Evolutionary conservation across 2,329 filamentous ascomycete species (phyloP).

Genomic region (Ascosphaera apis): DNA sequence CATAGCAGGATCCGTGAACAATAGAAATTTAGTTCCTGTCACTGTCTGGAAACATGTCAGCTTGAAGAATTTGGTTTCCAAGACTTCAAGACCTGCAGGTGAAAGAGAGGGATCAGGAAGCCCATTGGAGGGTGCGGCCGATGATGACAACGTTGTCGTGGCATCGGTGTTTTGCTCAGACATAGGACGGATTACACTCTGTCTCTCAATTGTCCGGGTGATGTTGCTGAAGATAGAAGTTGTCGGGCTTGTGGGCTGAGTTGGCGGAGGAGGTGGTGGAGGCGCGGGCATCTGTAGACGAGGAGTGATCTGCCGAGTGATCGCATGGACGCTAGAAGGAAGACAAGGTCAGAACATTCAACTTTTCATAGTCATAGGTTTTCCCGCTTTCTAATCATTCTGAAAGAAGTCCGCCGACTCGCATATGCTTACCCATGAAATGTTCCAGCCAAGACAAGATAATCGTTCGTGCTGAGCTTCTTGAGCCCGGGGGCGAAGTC

Average conservation of each 20-base stretch:
- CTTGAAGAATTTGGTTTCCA: slow-evolving; percentile 85
- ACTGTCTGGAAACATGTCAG: slow-evolving; percentile 89
- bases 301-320: slow-evolving; percentile 32
- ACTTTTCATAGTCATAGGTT: too few relatives aligned
- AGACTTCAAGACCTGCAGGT: slow-evolving; percentile 55
- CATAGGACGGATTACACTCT: too few relatives aligned
- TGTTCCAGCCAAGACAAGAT: slow-evolving; percentile 84
- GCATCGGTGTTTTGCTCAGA: too few relatives aligned
- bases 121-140: slow-evolving; percentile 10
- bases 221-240: slow-evolving; percentile 6
- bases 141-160: slow-evolving; percentile 6
- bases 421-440: slow-evolving; percentile 75
- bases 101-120: slow-evolving; percentile 13
- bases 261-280: slow-evolving; percentile 9
- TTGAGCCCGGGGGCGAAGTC: slow-evolving; percentile 73
- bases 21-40: slow-evolving; percentile 82
- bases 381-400: too few relatives aligned
- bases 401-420: too few relatives aligned
- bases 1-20: slow-evolving; percentile 83
- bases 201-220: too few relatives aligned
- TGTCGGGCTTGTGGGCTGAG: slow-evolving; percentile 7
- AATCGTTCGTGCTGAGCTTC: slow-evolving; percentile 85
- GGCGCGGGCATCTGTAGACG: slow-evolving; percentile 14
- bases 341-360: too few relatives aligned
- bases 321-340: slow-evolving; percentile 35